phyloP scores from a whole-genome alignment of 1,284 basidiomycete genomes.

The Ustilago trichophora region DNA sequence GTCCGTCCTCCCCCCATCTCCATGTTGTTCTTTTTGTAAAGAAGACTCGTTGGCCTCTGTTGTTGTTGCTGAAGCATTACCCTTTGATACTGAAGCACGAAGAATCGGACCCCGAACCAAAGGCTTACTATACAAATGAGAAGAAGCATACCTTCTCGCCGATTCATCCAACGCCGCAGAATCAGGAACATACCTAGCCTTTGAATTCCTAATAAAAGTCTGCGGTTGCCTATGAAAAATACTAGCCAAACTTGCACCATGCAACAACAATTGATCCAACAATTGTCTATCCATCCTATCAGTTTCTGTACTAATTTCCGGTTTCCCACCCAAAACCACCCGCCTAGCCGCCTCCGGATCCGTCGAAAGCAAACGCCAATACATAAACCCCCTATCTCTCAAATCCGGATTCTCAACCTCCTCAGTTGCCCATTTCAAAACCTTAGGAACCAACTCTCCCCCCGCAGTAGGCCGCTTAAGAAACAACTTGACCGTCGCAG shows the following conservation, averaged over 20 bases:
- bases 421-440: slow-evolving; percentile 96
- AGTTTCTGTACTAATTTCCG: slow-evolving; percentile 95
- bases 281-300: slow-evolving; percentile 79
- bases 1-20: too few relatives aligned
- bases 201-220: slow-evolving; percentile 56
- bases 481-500: slow-evolving; percentile 95
- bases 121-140: slow-evolving; percentile 57
- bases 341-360: slow-evolving; percentile 86
- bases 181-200: slow-evolving; percentile 56
- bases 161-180: slow-evolving; percentile 55
- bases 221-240: slow-evolving; percentile 63
- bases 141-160: slow-evolving; percentile 48
- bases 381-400: slow-evolving; percentile 97
- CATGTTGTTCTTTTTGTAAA: too few relatives aligned
- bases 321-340: slow-evolving; percentile 93
- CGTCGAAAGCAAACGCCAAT: slow-evolving; percentile 92
- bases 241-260: slow-evolving; percentile 55
- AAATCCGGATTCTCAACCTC: slow-evolving; percentile 97
- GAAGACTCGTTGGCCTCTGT: too few relatives aligned
- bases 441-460: slow-evolving; percentile 90
- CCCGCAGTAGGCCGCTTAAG: slow-evolving; percentile 90
- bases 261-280: slow-evolving; percentile 63
- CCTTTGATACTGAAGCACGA: too few relatives aligned
- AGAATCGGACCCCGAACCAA: slow-evolving; percentile 22
- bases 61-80: too few relatives aligned